Conservation (phyloP, 2,329 filamentous ascomycete genomes). For the Penicillium hesseltinei region DNA sequence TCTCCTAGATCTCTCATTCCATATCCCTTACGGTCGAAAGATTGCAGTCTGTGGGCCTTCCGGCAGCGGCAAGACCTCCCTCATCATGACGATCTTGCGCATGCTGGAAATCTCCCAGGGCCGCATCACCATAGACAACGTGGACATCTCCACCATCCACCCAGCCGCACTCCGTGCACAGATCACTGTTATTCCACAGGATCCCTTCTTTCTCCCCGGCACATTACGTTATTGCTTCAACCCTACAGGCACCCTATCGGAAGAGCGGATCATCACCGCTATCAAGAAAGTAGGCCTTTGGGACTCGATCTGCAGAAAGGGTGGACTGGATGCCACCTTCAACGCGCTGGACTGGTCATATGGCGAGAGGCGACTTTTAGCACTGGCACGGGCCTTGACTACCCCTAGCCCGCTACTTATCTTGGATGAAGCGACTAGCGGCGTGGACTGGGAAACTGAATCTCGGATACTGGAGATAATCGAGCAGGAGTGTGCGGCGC, state of each 20-base stretch:
- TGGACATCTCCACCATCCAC: slow-evolving; percentile 17
- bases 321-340: slow-evolving; percentile 42
- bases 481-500: not conserved
- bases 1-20: no score
- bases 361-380: slow-evolving; percentile 53
- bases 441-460: slow-evolving; percentile 34
- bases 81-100: slow-evolving; percentile 22
- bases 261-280: slow-evolving; percentile 43
- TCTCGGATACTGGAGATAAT: not conserved
- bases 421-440: slow-evolving; percentile 28
- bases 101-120: slow-evolving; percentile 26
- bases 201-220: slow-evolving; percentile 22
- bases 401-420: slow-evolving; percentile 26
- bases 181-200: slow-evolving; percentile 27
- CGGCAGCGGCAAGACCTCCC: no score
- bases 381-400: slow-evolving; percentile 49
- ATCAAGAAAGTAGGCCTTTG: slow-evolving; percentile 50
- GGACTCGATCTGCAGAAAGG: slow-evolving; percentile 37
- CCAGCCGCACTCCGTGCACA: slow-evolving; percentile 14
- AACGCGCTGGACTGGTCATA: slow-evolving; percentile 40
- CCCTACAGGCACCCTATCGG: slow-evolving; percentile 24
- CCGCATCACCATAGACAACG: slow-evolving; percentile 21
- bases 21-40: no score
- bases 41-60: no score
- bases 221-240: slow-evolving; percentile 47